Evolutionary conservation across 2,329 filamentous ascomycete species (phyloP), one percentile per base, ranked within the genome.

Genomic region (Biscogniauxia marginata): DNA sequence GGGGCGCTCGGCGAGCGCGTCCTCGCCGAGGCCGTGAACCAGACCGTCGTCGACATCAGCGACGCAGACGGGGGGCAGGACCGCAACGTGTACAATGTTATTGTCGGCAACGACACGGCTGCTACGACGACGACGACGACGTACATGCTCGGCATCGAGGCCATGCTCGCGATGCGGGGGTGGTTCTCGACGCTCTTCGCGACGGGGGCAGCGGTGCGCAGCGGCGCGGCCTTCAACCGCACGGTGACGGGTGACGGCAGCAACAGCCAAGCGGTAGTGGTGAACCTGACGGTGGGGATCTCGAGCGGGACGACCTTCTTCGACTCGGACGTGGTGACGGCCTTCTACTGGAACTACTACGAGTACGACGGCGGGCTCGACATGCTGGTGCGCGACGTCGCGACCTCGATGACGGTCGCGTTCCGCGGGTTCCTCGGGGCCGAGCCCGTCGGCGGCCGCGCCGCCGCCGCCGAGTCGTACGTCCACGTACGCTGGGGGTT

Each of bases 331-430:
- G 66, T 74, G 48, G 70, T 74, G 13, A 72, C 73, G 22, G 71
- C 71, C 2, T 74, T 75, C 49, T 75, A 74, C 63, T 73, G 71
- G 71, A 72, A 73, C 57, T 73, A 74, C 64, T 74, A 74, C 62
- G 63, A 74, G 52, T 74, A 74, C 46, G 58, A 63, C 1, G 24
- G 57, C 11, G 72, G 73, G 0, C 58, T 74, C 3, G 68, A 70
- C 50, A 65, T 71, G 60, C 65, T 73, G n/a, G 67, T 74, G 61
- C 53, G 54, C 24, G 72, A 74, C 56, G 63, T 71, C 20, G 67
- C 71, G 19, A 68, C 68, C 3, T 70, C 71, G 11, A 68, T 74
- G 61, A 73, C 71, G 0, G 66, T 72, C 5, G 67, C 68, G 2
- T 71, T 74, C 51, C 66, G 73, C 7, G 63, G 63, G 25, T 65